Base-by-base conservation (phyloP, 345 rosid species). In the Citrus hindsii region DNA sequence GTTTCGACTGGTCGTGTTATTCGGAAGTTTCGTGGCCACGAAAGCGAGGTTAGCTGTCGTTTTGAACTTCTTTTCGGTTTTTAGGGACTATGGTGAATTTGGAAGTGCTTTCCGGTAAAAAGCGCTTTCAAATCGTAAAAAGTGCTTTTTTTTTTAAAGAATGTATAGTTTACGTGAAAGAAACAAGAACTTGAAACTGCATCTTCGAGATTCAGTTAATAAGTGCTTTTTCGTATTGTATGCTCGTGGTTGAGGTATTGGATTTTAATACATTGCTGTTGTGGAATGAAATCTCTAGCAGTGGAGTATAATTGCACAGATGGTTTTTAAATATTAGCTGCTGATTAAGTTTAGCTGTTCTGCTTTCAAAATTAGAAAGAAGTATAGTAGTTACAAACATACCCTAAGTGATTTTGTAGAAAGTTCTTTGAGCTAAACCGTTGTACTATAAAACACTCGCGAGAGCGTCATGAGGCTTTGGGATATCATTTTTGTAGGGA, bases 11-110 rank as follows among this genome's bases (percentile, higher is more conserved):
- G 98, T 46, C 89, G 94, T 18, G 98, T 96, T 8, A 90, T 94
- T 81, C 90, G 97, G 9, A 96, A 90, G 83, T 96, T 94, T 76
- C 98, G 98, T 1, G 99, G 99, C 51, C 98, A 94, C 9, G 98
- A 90, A 53, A 81, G 99, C 24, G 97, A 94, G 94, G 98, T 95
- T 77, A 4, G 25, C 56, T 65, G 3, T 71, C 19, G 4, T 3
- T 13, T 21, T 37, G 60, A 53, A 24, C 10, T 10, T 9, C 33
- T 51, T 62, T 79, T 33, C 4, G 6, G 51, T 16, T 72, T 46
- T 72, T 67, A n/a, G 18, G 51, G 22, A 14, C 21, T 5, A 18
- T 51, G 51, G 65, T 37, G 67, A 9, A 33, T 19, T 37, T 19
- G 51, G 32, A 19, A 14, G 16, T 5, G 55, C 9, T 59, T 14